Evolutionary conservation across 2,329 filamentous ascomycete genomes (phyloP).

Genomic region (Pseudogymnoascus pannorum): DNA sequence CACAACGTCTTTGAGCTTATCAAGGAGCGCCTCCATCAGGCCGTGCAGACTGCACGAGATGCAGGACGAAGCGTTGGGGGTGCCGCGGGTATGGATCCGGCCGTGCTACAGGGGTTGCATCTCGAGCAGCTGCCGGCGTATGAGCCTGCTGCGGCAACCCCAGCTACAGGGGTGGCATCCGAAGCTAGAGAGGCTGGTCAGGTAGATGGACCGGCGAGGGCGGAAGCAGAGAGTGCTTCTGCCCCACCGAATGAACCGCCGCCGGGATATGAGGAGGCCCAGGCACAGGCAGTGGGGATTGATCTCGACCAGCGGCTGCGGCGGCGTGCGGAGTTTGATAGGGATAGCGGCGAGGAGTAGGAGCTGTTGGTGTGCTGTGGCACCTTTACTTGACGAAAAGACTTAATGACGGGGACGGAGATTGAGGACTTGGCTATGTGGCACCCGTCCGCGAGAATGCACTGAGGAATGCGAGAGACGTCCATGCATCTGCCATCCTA

Average conservation of each 20-base stretch:
- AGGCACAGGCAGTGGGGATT: constrained; percentile 58
- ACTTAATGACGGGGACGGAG: not conserved
- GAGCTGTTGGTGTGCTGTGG: not conserved
- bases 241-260: constrained; percentile 65
- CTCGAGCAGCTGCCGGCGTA: constrained; percentile 87
- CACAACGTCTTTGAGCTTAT: constrained; percentile 74
- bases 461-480: not conserved
- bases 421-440: not conserved
- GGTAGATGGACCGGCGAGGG: constrained; percentile 10
- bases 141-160: constrained; percentile 44
- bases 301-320: constrained; percentile 62
- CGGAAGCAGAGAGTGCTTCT: constrained; percentile 20
- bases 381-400: not conserved
- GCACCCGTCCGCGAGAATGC: not conserved
- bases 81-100: constrained; percentile 36
- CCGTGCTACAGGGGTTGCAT: constrained; percentile 59
- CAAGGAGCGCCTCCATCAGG: constrained; percentile 75
- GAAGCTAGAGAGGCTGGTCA: constrained; percentile 25
- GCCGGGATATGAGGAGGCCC: constrained; percentile 85
- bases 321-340: constrained; percentile 55
- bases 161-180: constrained; percentile 17
- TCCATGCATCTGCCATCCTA: not conserved
- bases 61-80: constrained; percentile 45
- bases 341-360: constrained; percentile 4
- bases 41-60: constrained; percentile 65